Conservation (phyloP, 768 basidiomycete genomes). For the Kwoniella sp. region DNA sequence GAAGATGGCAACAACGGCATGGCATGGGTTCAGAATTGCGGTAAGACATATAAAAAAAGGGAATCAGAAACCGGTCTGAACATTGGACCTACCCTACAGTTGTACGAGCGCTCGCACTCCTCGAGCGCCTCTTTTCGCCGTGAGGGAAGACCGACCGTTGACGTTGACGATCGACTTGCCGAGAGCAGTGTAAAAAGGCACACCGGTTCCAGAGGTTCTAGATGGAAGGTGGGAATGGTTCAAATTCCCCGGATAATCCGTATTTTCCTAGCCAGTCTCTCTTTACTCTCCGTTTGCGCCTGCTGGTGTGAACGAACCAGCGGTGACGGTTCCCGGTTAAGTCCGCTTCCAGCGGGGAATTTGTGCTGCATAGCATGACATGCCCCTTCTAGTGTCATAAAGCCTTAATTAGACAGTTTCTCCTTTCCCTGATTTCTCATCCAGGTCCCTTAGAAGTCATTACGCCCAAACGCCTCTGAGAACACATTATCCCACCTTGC, state of each 20-base stretch:
- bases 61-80: not conserved
- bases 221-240: not conserved
- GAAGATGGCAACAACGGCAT: not conserved
- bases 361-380: no score
- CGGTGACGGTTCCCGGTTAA: no score
- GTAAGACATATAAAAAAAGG: not conserved
- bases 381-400: not conserved
- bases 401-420: constrained; percentile 1
- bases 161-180: not conserved
- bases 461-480: not conserved
- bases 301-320: no score
- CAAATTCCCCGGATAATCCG: constrained; percentile 6
- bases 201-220: constrained; percentile 18
- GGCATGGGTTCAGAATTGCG: not conserved
- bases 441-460: not conserved
- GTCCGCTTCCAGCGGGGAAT: not conserved
- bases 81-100: not conserved
- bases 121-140: no score
- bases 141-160: no score
- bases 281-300: no score
- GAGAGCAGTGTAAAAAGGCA: constrained; percentile 18
- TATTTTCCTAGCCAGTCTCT: not conserved
- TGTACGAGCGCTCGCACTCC: no score
- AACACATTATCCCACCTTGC: not conserved
- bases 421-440: not conserved